Conservation (phyloP, 1,284 basidiomycete genomes). For the Tilletia horrida region DNA sequence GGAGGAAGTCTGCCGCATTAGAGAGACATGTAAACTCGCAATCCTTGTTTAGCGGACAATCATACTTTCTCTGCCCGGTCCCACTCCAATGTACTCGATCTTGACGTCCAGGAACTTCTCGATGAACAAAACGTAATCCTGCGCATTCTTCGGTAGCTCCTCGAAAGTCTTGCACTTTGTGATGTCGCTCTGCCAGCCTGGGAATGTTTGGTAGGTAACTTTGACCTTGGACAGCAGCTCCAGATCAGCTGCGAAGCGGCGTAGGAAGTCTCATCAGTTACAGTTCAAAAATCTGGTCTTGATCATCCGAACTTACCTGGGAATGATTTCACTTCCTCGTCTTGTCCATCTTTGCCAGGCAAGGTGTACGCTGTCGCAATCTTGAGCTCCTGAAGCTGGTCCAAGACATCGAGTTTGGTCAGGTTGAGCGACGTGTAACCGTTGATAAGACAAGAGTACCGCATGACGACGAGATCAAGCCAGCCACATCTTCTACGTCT, state of each 20-base stretch:
- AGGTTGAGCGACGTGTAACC: conserved; percentile 91
- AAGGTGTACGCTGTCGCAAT: conserved; percentile 73
- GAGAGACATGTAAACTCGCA: neutral
- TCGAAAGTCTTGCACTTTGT: conserved; percentile 66
- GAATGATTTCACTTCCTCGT: conserved; percentile 76
- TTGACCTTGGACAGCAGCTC: conserved; percentile 75
- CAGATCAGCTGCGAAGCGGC: conserved; percentile 67
- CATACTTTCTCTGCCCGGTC: conserved; percentile 79
- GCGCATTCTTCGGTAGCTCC: conserved; percentile 80
- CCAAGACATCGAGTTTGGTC: conserved; percentile 92
- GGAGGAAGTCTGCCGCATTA: neutral
- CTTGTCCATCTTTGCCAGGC: conserved; percentile 60
- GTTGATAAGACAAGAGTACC: conserved; percentile 89
- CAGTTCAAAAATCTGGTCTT: too few relatives aligned
- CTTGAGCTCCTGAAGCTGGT: conserved; percentile 81
- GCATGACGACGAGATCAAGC: conserved; percentile 93
- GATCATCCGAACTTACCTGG: conserved; percentile 65
- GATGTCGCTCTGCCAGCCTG: conserved; percentile 88
- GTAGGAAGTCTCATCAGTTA: neutral
- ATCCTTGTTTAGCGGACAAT: conserved; percentile 50
- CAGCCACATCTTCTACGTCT: conserved; percentile 89
- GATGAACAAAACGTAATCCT: conserved; percentile 82
- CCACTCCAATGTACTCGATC: conserved; percentile 87
- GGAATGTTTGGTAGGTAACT: conserved; percentile 83
- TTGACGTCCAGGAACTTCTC: conserved; percentile 75